phyloP scores from a whole-genome alignment of 176 grass and related monocot species.

The Saccharum spontaneum region DNA sequence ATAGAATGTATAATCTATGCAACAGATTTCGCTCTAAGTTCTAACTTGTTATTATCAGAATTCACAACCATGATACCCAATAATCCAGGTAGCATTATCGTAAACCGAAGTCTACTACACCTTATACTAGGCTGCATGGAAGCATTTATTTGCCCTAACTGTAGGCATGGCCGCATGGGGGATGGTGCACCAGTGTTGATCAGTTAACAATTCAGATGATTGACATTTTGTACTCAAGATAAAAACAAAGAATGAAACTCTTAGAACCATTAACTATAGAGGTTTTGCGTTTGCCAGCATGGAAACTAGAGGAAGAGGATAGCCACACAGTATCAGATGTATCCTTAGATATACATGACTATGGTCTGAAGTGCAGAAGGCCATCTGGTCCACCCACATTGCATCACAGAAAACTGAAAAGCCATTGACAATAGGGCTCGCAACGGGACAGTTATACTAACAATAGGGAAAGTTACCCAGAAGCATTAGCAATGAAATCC shows the following conservation, averaged over 20 bases:
- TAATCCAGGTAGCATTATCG: background rate
- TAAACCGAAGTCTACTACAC: background rate
- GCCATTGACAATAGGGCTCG: background rate
- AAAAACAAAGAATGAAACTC: background rate
- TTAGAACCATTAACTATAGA: background rate
- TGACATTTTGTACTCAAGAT: background rate
- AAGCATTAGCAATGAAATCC: background rate
- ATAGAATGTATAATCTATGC: background rate
- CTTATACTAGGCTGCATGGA: background rate
- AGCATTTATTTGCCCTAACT: background rate
- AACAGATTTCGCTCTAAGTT: background rate
- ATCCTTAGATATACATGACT: background rate
- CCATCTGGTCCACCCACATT: background rate
- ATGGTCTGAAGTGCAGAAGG: background rate
- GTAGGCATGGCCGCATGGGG: background rate
- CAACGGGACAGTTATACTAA: background rate
- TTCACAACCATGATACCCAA: background rate
- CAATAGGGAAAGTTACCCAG: background rate
- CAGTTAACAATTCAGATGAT: background rate
- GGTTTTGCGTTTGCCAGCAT: background rate
- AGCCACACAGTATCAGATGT: background rate
- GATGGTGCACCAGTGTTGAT: background rate
- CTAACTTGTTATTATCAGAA: background rate
- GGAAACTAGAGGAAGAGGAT: background rate
- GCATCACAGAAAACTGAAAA: background rate